Base-by-base conservation (phyloP, 2,329 filamentous ascomycete genomes). In the Cercospora janseana region DNA sequence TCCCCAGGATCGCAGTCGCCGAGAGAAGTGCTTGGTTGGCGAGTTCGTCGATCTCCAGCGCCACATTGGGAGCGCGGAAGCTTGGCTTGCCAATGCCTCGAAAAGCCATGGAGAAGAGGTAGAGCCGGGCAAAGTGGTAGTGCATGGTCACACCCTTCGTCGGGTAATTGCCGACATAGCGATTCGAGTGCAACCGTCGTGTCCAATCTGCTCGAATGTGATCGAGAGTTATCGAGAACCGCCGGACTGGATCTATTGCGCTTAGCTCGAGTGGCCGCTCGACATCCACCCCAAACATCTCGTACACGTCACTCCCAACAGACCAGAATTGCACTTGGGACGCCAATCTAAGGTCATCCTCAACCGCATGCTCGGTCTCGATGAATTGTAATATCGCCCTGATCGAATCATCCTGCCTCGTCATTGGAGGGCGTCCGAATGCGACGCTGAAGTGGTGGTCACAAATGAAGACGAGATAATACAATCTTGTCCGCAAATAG, bases 401-500 rank as follows among this genome's bases (percentile, higher is more conserved):
- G 21, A 70, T 62, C 3, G 66, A 52, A 27, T 63, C 57, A 42
- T 64, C 64, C 29, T 69, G 63, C 28, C 64, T 55, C 21, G 68
- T 70, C 58, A 71, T 62, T 4, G 69, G 69, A 6, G 69, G 69
- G 34, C 69, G 55, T 6, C 69, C 68, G 32, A 67, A 69, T 6
- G 62, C 60, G 8, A 71, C 61, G 15, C 62, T 67, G 55, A 65
- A 70, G 35, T 72, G 69, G 51, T 71, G 70, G 51, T 72, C 69
- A 49, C 68, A 70, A 4, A 71, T 55, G 44, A 67, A 71, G 6
- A 72, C 65, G n/a, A 70, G 61, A 44, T 66, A 70, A 56, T 69
- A 71, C 15, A 72, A 55, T n/a, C 69, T 55, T 2, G 68, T 67
- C 6, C 68, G 65, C 31, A 68, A 52, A 46, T 70, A 68, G 24